Evolutionary conservation across 2,329 filamentous ascomycete genomes (phyloP).

Genomic region (Aspergillus pseudotamarii): DNA sequence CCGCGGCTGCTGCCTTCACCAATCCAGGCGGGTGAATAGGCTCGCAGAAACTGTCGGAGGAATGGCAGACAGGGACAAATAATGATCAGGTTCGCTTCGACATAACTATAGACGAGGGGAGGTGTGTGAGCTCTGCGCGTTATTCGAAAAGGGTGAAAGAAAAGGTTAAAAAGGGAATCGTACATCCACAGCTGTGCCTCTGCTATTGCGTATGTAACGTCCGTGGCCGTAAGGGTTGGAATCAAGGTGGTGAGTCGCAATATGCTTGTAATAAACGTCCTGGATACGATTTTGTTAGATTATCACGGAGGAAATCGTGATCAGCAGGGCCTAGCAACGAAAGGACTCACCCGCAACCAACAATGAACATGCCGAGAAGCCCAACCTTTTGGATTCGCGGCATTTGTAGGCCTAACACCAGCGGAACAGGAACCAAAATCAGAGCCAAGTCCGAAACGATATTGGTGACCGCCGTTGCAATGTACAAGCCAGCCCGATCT

Average conservation of each 20-base stretch:
- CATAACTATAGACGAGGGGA: slow-evolving; percentile 15
- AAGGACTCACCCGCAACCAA: slow-evolving; percentile 28
- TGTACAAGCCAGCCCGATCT: slow-evolving; percentile 12
- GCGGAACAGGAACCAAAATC: slow-evolving; percentile 24
- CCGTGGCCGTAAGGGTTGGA: not conserved
- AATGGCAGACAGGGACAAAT: slow-evolving; percentile 29
- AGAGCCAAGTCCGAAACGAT: slow-evolving; percentile 25
- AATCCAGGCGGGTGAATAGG: slow-evolving; percentile 17
- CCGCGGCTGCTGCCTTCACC: slow-evolving; percentile 15
- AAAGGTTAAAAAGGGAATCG: no score
- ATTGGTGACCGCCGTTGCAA: slow-evolving; percentile 23
- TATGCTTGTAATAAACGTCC: no score
- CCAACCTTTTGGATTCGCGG: slow-evolving; percentile 24
- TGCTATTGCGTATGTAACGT: not conserved
- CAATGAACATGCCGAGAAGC: slow-evolving; percentile 23
- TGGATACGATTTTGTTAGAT: no score
- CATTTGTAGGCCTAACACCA: slow-evolving; percentile 24
- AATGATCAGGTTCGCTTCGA: slow-evolving; percentile 31
- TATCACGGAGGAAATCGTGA: no score
- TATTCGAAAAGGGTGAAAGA: no score
- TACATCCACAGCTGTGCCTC: no score
- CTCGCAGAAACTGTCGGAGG: slow-evolving; percentile 28
- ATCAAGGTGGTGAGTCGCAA: not conserved
- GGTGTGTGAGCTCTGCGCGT: no score
- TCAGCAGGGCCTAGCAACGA: not conserved